Evolutionary conservation across 2,329 filamentous ascomycete species (phyloP).

Genomic region (Colletotrichum echinochloae): DNA sequence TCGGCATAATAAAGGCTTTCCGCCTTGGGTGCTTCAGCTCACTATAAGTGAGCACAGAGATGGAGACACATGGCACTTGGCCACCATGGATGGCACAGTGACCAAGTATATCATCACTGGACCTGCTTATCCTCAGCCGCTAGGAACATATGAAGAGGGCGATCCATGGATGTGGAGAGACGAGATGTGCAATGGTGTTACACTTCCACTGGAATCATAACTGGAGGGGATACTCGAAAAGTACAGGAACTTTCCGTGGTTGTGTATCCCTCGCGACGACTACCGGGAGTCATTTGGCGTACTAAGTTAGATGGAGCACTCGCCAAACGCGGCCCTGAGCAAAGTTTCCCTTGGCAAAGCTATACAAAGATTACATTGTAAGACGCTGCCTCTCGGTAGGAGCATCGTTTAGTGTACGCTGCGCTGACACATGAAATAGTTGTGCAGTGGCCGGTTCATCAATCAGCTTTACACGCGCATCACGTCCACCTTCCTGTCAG

Average conservation of each 20-base stretch:
- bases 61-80: conserved; percentile 17
- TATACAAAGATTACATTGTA: too few relatives aligned
- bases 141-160: neutral
- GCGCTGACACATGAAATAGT: too few relatives aligned
- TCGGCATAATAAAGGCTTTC: neutral
- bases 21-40: conserved; percentile 4
- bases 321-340: too few relatives aligned
- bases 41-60: conserved; percentile 8
- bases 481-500: too few relatives aligned
- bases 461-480: too few relatives aligned
- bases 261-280: conserved; percentile 1
- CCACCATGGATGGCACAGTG: conserved; percentile 26
- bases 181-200: neutral
- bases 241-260: neutral
- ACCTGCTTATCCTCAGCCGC: conserved; percentile 5
- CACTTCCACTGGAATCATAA: neutral
- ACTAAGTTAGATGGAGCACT: too few relatives aligned
- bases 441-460: too few relatives aligned
- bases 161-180: conserved; percentile 15
- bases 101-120: conserved; percentile 29
- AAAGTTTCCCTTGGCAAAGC: too few relatives aligned
- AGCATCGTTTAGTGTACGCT: too few relatives aligned
- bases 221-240: neutral
- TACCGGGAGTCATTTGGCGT: conserved; percentile 1
- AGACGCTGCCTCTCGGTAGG: too few relatives aligned